Evolutionary conservation across 2,329 filamentous ascomycete genomes (phyloP), one percentile per base, ranked within the genome.

Genomic region (Cucurbitaria berberidis): DNA sequence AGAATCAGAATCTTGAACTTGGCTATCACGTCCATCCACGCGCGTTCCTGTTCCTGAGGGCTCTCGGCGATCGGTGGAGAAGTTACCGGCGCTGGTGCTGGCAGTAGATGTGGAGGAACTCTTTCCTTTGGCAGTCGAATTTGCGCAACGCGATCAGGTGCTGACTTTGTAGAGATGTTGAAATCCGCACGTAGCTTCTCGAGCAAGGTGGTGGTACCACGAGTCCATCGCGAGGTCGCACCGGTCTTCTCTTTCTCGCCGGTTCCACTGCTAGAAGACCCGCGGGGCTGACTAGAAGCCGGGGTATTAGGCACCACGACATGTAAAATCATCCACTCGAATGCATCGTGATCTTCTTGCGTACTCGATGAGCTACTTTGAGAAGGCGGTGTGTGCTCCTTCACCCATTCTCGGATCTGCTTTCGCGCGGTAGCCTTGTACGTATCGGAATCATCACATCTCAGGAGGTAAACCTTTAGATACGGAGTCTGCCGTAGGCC

Each of bases 321-420:
- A 73, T 99, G 95, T 19, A 99, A 72, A 48, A 99, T 90, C 60
- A 99, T 80, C 90, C 93, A 98, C 75, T 99, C 95, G 64, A 89
- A 96, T 0, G 95, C 93, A 78, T 99, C 93, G 69, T 99, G 95
- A 57, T 96, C 95, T 69, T 97, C 93, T 68, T 92, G 88, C 18
- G 85, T 87, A 67, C 81, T 90, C 18, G 78, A 71, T 6, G 86
- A 84, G 46, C 81, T 83, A 53, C 77, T 80, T 51, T 84, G 78
- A 15, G 71, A 70, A 1, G 85, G 80, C 0, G 84, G 79, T 0
- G 86, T 83, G 58, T 96, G 84, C 6, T 84, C 80, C 74, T 95
- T 96, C 66, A 98, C 85, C 95, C 95, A 99, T 61, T 98, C 93
- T 45, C 90, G 86, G 30, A 99, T 82, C 62, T 90, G 86, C 66